These are phyloP conservation scores for Paraconiothyrium brasiliense DNA, from an alignment of 2,329 filamentous ascomycete species.

Conservation along the genomic window DNA sequence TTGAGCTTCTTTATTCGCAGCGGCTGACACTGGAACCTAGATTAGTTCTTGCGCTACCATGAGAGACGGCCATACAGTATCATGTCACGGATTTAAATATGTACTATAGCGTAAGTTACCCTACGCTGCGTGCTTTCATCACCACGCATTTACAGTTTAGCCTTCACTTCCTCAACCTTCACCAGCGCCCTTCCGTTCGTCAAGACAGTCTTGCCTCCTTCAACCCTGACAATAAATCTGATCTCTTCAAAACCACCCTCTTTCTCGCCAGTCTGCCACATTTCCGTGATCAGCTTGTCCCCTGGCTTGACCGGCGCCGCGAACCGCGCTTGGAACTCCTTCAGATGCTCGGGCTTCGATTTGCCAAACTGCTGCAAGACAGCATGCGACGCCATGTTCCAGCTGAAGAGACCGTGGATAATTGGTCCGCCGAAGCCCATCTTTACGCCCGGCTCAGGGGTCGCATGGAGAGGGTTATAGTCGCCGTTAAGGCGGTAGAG, in stretches of 20 bases:
- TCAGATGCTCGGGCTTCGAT: conserved; percentile 81
- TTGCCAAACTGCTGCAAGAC: conserved; percentile 77
- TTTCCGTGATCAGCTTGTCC: conserved; percentile 81
- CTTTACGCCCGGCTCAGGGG: conserved; percentile 82
- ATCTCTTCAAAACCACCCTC: conserved; percentile 80
- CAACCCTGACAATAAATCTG: conserved; percentile 79
- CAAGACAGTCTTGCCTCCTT: conserved; percentile 83
- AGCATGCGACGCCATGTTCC: conserved; percentile 80
- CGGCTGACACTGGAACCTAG: too few relatives aligned
- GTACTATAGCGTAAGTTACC: too few relatives aligned
- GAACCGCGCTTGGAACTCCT: conserved; percentile 89
- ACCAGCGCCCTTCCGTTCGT: conserved; percentile 87
- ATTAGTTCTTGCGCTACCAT: too few relatives aligned
- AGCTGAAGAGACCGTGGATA: conserved; percentile 88
- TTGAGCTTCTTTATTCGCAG: too few relatives aligned
- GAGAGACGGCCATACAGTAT: too few relatives aligned
- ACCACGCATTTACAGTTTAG: conserved; percentile 45
- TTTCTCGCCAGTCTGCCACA: conserved; percentile 78
- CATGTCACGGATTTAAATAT: too few relatives aligned
- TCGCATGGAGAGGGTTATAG: conserved; percentile 92
- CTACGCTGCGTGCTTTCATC: too few relatives aligned
- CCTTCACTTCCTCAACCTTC: conserved; percentile 63
- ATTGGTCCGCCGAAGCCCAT: conserved; percentile 93
- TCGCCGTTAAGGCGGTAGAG: conserved; percentile 80
- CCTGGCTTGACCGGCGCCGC: conserved; percentile 84